phyloP scores from a whole-genome alignment of 192 early-diverging fungal species.

The Entomortierella parvispora region DNA sequence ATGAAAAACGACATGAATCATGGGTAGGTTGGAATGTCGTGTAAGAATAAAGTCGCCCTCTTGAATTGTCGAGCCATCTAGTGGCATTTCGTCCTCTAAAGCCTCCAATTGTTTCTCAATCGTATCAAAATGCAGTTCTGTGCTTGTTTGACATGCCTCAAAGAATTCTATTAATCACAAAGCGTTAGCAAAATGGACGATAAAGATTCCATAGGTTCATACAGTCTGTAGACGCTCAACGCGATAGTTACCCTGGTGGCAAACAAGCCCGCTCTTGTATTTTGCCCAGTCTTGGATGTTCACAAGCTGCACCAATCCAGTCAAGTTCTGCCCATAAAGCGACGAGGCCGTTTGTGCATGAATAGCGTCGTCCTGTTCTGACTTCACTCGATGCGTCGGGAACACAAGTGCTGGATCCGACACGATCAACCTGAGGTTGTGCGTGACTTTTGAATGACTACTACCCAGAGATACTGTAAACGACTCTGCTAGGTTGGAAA shows the following conservation, averaged over 20 bases:
- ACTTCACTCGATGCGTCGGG: slow-evolving; percentile 31
- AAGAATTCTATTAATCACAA: slow-evolving; percentile 73
- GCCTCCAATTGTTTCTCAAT: slow-evolving; percentile 70
- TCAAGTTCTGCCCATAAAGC: slow-evolving; percentile 71
- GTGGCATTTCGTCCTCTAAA: slow-evolving; percentile 62
- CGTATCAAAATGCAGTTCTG: slow-evolving; percentile 81
- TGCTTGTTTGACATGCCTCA: slow-evolving; percentile 68
- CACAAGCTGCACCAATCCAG: slow-evolving; percentile 65
- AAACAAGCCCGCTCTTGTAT: slow-evolving; percentile 62
- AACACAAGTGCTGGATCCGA: slow-evolving; percentile 51
- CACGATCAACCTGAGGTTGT: slow-evolving; percentile 72
- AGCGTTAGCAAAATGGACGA: too few relatives aligned
- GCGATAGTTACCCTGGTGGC: slow-evolving; percentile 57
- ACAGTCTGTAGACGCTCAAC: neutral
- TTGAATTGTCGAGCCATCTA: slow-evolving; percentile 33
- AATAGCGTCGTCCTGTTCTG: slow-evolving; percentile 66
- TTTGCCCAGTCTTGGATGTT: slow-evolving; percentile 60
- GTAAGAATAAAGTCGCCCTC: slow-evolving; percentile 80
- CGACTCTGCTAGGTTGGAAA: slow-evolving; percentile 69
- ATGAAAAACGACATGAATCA: slow-evolving; percentile 80
- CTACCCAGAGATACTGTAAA: slow-evolving; percentile 80
- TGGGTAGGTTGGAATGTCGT: slow-evolving; percentile 77
- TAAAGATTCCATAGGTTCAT: neutral
- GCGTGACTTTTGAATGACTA: slow-evolving; percentile 76
- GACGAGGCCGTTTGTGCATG: slow-evolving; percentile 74